phyloP scores from a whole-genome alignment of 2,329 filamentous ascomycete genomes.

The Cladosporium sp. region DNA sequence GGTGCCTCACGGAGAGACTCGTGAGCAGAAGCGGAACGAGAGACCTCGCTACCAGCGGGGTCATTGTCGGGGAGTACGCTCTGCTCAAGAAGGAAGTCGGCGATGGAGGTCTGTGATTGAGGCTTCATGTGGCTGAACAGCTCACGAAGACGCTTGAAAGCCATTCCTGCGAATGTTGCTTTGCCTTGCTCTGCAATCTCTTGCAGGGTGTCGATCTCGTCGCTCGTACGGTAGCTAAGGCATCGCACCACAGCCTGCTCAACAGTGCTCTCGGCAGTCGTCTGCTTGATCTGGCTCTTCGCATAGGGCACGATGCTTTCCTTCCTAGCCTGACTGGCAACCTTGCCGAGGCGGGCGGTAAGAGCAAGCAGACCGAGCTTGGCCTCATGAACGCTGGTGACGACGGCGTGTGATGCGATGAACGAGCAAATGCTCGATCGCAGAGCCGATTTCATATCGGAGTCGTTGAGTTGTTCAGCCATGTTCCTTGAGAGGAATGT shows the following conservation, averaged over 20 bases:
- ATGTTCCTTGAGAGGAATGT: constrained; percentile 68
- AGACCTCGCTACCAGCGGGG: constrained; percentile 29
- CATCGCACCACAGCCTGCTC: constrained; percentile 56
- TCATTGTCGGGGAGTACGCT: constrained; percentile 31
- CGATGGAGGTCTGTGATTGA: constrained; percentile 59
- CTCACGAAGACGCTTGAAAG: constrained; percentile 67
- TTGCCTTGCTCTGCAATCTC: constrained; percentile 45
- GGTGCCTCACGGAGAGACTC: constrained; percentile 72
- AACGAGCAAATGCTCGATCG: constrained; percentile 68
- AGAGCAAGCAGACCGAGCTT: constrained; percentile 72
- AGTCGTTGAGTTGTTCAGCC: constrained; percentile 59
- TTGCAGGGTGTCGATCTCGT: constrained; percentile 57
- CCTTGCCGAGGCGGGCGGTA: constrained; percentile 70
- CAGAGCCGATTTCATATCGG: constrained; percentile 60
- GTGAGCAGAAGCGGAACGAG: constrained; percentile 57
- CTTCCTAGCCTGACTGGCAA: constrained; percentile 70
- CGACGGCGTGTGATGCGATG: constrained; percentile 69
- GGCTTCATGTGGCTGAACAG: constrained; percentile 74
- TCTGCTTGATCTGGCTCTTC: background rate
- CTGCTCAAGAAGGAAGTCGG: constrained; percentile 63
- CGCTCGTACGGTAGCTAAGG: constrained; percentile 57
- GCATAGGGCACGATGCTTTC: constrained; percentile 41
- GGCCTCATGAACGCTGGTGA: constrained; percentile 66
- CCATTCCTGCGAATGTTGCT: constrained; percentile 58
- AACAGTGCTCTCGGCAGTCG: constrained; percentile 28